Conservation (phyloP, 192 early-diverging fungal species). For the Rhizoclosmatium globosum region DNA sequence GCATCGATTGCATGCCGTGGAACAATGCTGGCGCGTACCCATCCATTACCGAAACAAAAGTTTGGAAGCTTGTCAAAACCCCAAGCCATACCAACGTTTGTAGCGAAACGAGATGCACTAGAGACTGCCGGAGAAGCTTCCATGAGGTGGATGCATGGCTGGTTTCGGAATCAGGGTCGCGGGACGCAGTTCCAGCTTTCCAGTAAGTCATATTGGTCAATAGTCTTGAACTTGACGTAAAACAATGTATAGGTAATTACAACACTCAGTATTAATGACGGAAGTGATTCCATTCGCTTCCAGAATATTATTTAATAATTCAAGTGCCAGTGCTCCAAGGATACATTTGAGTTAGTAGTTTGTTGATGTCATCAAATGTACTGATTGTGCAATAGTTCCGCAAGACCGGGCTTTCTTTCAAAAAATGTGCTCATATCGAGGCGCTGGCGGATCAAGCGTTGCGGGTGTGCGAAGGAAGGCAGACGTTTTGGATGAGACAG, state of each 20-base stretch:
- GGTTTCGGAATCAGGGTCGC: neutral
- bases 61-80: slow-evolving; percentile 40
- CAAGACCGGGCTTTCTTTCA: neutral
- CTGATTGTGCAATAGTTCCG: too few relatives aligned
- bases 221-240: neutral
- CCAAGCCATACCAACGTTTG: neutral
- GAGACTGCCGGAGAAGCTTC: neutral
- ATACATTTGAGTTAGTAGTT: neutral
- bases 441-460: neutral
- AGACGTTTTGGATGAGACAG: neutral
- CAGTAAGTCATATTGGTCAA: neutral
- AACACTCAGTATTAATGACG: neutral
- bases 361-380: too few relatives aligned
- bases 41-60: slow-evolving; percentile 38
- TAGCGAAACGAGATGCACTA: slow-evolving; percentile 12
- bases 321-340: neutral
- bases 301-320: neutral
- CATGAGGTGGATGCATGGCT: neutral
- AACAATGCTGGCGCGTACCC: slow-evolving; percentile 36
- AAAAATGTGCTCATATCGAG: neutral
- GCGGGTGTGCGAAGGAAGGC: neutral
- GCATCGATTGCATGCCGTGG: slow-evolving; percentile 49
- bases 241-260: neutral
- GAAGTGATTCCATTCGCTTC: slow-evolving; percentile 3
- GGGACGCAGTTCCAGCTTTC: neutral